These are phyloP conservation scores for Penicillium sp. DNA, from an alignment of 2,329 filamentous ascomycete species.

Conservation along the genomic window DNA sequence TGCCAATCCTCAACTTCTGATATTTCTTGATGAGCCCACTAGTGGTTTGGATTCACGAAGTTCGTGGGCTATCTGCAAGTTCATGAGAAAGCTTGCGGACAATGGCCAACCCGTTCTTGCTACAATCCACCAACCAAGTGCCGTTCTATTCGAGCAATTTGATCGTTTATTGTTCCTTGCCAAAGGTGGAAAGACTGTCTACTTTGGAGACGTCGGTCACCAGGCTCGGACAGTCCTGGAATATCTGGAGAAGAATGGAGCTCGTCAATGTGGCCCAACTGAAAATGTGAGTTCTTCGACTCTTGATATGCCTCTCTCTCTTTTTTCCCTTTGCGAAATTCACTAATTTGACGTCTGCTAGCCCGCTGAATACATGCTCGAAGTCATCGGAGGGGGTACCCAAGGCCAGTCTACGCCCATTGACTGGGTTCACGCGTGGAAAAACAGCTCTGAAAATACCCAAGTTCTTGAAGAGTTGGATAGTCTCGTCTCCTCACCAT, in stretches of 20 bases:
- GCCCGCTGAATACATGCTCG: slow-evolving; percentile 73
- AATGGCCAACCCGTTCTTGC: slow-evolving; percentile 81
- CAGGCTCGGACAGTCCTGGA: slow-evolving; percentile 54
- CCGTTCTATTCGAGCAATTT: slow-evolving; percentile 81
- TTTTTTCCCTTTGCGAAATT: too few relatives aligned
- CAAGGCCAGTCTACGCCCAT: slow-evolving; percentile 21
- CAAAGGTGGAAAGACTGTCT: slow-evolving; percentile 60
- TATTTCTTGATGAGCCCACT: slow-evolving; percentile 91
- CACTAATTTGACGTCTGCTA: background rate
- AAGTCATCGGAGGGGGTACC: slow-evolving; percentile 45
- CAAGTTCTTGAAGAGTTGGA: slow-evolving; percentile 57
- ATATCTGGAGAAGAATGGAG: slow-evolving; percentile 64
- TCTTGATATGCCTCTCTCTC: background rate
- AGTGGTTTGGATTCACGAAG: slow-evolving; percentile 87
- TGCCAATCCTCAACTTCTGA: slow-evolving; percentile 78
- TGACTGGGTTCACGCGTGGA: slow-evolving; percentile 64
- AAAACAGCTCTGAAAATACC: slow-evolving; percentile 52
- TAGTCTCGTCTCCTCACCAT: slow-evolving; percentile 1
- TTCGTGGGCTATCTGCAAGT: slow-evolving; percentile 77
- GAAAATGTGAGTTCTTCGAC: slow-evolving; percentile 50
- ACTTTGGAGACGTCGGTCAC: slow-evolving; percentile 61
- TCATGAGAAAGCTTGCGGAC: slow-evolving; percentile 80
- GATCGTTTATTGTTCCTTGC: slow-evolving; percentile 59
- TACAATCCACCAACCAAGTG: slow-evolving; percentile 88
- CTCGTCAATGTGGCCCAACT: slow-evolving; percentile 52